Conservation (phyloP, 2,329 filamentous ascomycete genomes). For the Beauveria sp. region DNA sequence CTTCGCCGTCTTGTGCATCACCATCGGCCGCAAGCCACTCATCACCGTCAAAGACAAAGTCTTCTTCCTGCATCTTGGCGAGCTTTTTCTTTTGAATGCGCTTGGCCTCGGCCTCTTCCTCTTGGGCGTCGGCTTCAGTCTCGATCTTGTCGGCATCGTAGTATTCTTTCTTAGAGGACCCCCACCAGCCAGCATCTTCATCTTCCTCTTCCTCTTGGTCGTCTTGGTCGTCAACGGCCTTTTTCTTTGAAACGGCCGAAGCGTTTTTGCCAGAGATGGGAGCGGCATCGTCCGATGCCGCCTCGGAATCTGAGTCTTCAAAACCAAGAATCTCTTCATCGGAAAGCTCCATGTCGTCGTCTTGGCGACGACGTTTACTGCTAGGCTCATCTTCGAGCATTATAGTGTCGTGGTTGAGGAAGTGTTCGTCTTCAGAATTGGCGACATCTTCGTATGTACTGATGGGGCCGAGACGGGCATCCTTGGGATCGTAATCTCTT, state of each 20-base stretch:
- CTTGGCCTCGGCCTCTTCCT: constrained; percentile 86
- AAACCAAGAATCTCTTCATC: constrained; percentile 54
- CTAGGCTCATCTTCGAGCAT: constrained; percentile 73
- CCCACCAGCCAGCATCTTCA: constrained; percentile 68
- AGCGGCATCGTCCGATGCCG: constrained; percentile 37
- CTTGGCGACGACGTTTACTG: constrained; percentile 67
- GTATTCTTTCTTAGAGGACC: constrained; percentile 79
- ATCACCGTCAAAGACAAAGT: constrained; percentile 86
- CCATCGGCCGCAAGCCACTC: constrained; percentile 65
- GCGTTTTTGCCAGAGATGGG: constrained; percentile 23
- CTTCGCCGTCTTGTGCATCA: constrained; percentile 41
- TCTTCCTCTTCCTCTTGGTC: constrained; percentile 45
- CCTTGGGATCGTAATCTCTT: constrained; percentile 45
- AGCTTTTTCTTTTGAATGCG: constrained; percentile 86
- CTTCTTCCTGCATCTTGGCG: constrained; percentile 78
- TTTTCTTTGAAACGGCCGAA: constrained; percentile 18
- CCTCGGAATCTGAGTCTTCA: constrained; percentile 32
- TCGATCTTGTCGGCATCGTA: constrained; percentile 76
- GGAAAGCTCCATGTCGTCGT: constrained; percentile 57
- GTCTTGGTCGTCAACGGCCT: constrained; percentile 38
- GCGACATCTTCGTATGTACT: constrained; percentile 75
- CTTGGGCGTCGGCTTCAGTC: constrained; percentile 63
- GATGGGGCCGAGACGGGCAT: constrained; percentile 54
- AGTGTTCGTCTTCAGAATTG: constrained; percentile 91
- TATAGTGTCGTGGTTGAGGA: constrained; percentile 77